Conservation (phyloP, 345 rosid genomes). For the Sisymbrium irio region DNA sequence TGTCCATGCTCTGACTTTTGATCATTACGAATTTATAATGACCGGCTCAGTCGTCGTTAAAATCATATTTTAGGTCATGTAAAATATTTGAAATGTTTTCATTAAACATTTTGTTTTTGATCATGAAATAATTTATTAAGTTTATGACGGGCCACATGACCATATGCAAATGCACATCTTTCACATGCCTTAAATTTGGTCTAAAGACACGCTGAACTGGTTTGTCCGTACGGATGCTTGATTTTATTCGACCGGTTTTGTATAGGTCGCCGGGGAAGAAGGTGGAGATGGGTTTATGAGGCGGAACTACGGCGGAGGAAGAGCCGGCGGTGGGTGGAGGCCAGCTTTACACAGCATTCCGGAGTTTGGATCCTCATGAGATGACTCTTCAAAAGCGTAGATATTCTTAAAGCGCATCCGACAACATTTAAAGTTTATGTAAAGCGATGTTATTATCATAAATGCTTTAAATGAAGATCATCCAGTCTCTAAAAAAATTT, state of each 20-base stretch:
- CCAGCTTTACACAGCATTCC: conserved; percentile 89
- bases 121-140: not conserved
- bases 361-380: conserved; percentile 47
- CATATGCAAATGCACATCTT: not conserved
- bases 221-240: not conserved
- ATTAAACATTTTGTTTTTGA: not conserved
- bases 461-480: conserved; percentile 20
- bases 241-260: not conserved
- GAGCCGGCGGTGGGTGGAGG: conserved; percentile 60
- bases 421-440: conserved; percentile 20
- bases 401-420: conserved; percentile 26
- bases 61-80: not conserved
- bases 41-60: not conserved
- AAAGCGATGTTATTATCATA: conserved; percentile 26
- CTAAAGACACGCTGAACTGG: not conserved
- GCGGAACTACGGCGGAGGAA: conserved; percentile 31
- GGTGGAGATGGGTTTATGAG: conserved; percentile 32
- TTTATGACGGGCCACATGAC: not conserved
- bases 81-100: not conserved
- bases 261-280: conserved; percentile 40
- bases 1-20: not conserved
- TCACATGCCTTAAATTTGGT: not conserved
- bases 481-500: not conserved
- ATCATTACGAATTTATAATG: not conserved
- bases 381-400: conserved; percentile 3